Conservation (phyloP, 176 grass and related monocot genomes). For the Avena eriantha region DNA sequence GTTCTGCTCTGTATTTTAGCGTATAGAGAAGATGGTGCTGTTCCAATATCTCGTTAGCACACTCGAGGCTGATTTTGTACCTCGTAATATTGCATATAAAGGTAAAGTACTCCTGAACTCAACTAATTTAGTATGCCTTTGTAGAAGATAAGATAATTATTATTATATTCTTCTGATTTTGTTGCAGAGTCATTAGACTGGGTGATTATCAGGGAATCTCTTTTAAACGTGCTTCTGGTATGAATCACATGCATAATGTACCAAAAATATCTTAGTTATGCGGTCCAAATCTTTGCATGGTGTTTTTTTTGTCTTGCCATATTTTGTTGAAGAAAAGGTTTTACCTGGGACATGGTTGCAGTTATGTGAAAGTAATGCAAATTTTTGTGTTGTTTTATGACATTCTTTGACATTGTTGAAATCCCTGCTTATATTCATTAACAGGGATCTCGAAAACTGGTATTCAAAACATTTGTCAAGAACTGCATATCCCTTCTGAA, state of each 20-base stretch:
- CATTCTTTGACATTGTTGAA: slow-evolving; percentile 6
- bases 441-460: slow-evolving; percentile 71
- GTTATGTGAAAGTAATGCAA: slow-evolving; percentile 34
- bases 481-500: slow-evolving; percentile 70
- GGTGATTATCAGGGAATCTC: slow-evolving; percentile 81
- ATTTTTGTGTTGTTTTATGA: slow-evolving; percentile 36
- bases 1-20: slow-evolving; percentile 54
- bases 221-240: slow-evolving; percentile 84
- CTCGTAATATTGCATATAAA: slow-evolving; percentile 78
- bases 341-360: slow-evolving; percentile 9
- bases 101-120: slow-evolving; percentile 48
- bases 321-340: slow-evolving; percentile 36
- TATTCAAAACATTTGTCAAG: slow-evolving; percentile 74
- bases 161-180: slow-evolving; percentile 46
- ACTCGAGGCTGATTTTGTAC: slow-evolving; percentile 78
- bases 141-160: slow-evolving; percentile 6
- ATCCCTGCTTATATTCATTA: slow-evolving; percentile 31
- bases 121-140: slow-evolving; percentile 27
- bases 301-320: slow-evolving; percentile 10
- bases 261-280: slow-evolving; percentile 35
- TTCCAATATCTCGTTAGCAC: slow-evolving; percentile 77
- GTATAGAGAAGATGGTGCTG: slow-evolving; percentile 65
- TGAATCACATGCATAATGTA: slow-evolving; percentile 22
- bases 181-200: slow-evolving; percentile 74
- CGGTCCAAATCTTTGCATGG: not conserved